Conservation (phyloP, 1,284 basidiomycete species). For the Trametes polyzona region DNA sequence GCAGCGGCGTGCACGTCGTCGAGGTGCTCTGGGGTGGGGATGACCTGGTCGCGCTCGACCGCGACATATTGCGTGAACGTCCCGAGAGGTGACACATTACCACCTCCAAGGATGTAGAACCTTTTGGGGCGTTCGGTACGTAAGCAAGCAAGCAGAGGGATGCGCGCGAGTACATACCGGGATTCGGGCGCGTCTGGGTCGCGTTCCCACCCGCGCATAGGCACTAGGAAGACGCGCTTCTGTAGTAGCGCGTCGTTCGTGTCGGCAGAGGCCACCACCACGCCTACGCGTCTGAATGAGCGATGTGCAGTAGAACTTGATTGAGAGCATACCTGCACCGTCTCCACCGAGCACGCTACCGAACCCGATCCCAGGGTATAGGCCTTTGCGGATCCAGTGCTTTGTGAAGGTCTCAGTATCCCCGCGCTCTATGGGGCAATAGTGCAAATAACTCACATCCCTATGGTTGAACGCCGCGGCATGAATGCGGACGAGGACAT, state of each 20-base stretch:
- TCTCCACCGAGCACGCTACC: constrained; percentile 74
- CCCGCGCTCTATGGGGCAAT: too few species aligned
- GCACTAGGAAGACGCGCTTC: constrained; percentile 74
- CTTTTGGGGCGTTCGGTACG: constrained; percentile 34
- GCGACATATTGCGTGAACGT: constrained; percentile 81
- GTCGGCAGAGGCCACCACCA: constrained; percentile 60
- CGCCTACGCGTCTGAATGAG: too few species aligned
- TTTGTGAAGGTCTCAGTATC: constrained; percentile 37
- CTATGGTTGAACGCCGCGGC: constrained; percentile 82
- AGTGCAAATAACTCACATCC: constrained; percentile 54
- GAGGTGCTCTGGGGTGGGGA: constrained; percentile 71
- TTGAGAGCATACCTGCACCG: constrained; percentile 80
- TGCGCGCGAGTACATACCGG: constrained; percentile 23
- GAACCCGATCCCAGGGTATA: constrained; percentile 68
- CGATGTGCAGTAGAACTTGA: too few species aligned
- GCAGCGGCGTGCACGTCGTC: constrained; percentile 73
- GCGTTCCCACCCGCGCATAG: constrained; percentile 78
- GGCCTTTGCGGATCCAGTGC: constrained; percentile 76
- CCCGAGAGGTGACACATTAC: constrained; percentile 55
- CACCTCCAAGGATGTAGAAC: constrained; percentile 66
- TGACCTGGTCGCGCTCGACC: constrained; percentile 71
- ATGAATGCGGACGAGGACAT: constrained; percentile 67
- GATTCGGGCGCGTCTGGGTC: constrained; percentile 63
- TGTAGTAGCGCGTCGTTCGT: constrained; percentile 59
- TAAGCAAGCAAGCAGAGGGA: background rate